phyloP scores from a whole-genome alignment of 768 basidiomycete species.

The Lactifluus hygrophoroides region DNA sequence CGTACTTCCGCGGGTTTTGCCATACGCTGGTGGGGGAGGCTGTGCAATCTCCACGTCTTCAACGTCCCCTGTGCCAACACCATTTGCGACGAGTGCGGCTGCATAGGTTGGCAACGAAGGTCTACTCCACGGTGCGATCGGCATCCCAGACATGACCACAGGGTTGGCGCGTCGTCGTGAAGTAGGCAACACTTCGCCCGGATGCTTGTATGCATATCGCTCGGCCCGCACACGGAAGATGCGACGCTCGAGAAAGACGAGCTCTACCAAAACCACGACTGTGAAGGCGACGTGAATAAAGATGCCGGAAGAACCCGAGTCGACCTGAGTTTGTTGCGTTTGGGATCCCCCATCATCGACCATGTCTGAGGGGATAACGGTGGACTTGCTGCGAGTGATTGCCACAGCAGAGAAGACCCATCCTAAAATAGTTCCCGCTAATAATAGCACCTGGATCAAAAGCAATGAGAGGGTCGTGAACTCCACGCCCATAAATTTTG shows the following conservation, averaged over 20 bases:
- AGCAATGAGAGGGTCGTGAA: constrained; percentile 37
- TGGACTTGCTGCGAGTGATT: constrained; percentile 18
- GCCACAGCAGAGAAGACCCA: constrained; percentile 42
- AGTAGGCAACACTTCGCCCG: constrained; percentile 37
- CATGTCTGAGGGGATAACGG: background rate
- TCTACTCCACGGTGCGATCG: constrained; percentile 56
- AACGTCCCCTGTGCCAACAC: constrained; percentile 65
- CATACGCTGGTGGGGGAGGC: constrained; percentile 70
- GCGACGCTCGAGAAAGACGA: constrained; percentile 56
- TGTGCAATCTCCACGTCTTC: constrained; percentile 62
- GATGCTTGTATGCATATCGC: constrained; percentile 49
- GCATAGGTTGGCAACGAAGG: constrained; percentile 66
- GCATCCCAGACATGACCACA: constrained; percentile 12
- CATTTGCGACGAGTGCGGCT: constrained; percentile 57
- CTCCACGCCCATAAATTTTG: constrained; percentile 37
- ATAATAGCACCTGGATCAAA: constrained; percentile 29
- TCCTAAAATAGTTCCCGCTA: constrained; percentile 42
- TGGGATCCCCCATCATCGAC: background rate
- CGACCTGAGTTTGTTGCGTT: background rate
- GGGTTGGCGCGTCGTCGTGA: constrained; percentile 12
- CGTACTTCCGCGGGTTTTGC: constrained; percentile 61
- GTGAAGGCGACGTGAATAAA: constrained; percentile 60
- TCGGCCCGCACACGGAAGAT: constrained; percentile 61
- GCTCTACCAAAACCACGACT: constrained; percentile 40
- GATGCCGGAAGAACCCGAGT: constrained; percentile 27